phyloP scores from a whole-genome alignment of 2,329 filamentous ascomycete genomes.

The Zasmidium cellare region DNA sequence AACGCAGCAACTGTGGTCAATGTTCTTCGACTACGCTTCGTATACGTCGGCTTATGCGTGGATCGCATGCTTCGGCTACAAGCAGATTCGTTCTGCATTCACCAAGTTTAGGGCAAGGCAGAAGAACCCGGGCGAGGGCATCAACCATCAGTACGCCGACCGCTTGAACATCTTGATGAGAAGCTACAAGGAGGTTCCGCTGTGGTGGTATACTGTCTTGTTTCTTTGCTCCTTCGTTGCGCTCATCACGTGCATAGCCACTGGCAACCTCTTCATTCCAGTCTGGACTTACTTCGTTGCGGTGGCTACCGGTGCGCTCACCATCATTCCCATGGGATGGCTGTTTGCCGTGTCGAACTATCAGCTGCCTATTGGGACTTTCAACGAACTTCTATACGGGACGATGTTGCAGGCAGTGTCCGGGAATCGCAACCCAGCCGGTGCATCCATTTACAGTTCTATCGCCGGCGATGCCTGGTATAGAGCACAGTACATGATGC shows the following conservation, averaged over 20 bases:
- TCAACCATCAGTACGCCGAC: constrained; percentile 59
- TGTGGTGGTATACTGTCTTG: constrained; percentile 58
- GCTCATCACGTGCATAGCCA: constrained; percentile 54
- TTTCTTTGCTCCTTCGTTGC: constrained; percentile 53
- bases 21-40: constrained; percentile 63
- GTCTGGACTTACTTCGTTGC: constrained; percentile 62
- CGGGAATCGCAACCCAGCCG: constrained; percentile 57
- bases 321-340: constrained; percentile 60
- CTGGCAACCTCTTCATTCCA: constrained; percentile 58
- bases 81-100: background rate
- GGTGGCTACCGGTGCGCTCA: constrained; percentile 54
- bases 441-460: constrained; percentile 60
- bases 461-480: background rate
- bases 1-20: constrained; percentile 58
- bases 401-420: constrained; percentile 57
- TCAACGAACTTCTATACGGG: constrained; percentile 62
- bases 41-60: constrained; percentile 60
- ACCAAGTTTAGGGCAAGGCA: background rate
- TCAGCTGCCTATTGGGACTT: constrained; percentile 55
- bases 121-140: constrained; percentile 16
- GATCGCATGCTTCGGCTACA: constrained; percentile 56
- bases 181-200: constrained; percentile 58
- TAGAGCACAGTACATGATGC: background rate
- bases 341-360: constrained; percentile 62
- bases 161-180: constrained; percentile 61